Conservation (phyloP, 352 stramenopile genomes). For the Plasmopara muralis region DNA sequence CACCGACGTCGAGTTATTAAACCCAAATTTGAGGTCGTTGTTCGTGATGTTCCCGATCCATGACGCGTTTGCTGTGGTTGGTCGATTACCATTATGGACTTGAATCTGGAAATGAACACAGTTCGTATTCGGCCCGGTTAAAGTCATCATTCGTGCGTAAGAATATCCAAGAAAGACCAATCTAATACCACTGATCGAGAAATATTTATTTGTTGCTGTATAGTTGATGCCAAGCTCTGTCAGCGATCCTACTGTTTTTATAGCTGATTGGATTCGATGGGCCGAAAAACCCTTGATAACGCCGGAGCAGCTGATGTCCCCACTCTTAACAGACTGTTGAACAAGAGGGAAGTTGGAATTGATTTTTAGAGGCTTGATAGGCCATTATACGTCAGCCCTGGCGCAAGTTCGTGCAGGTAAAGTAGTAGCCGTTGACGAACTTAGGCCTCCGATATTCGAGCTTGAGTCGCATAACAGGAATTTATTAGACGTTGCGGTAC, state of each 20-base stretch:
- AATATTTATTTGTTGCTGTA: conserved; percentile 12
- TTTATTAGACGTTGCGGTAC: no score
- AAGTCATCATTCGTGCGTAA: conserved; percentile 10
- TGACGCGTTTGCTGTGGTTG: no score
- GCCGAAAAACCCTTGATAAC: conserved; percentile 8
- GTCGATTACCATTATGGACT: no score
- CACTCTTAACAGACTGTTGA: conserved; percentile 5
- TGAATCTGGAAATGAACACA: conserved; percentile 4
- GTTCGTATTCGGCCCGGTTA: conserved; percentile 9
- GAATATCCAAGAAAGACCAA: conserved; percentile 6
- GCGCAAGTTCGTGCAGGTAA: conserved; percentile 11
- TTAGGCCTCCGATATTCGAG: no score
- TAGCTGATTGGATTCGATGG: conserved; percentile 6
- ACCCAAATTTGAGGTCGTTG: no score
- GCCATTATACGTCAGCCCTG: conserved; percentile 9
- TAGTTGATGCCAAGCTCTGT: conserved; percentile 11
- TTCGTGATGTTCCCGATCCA: no score
- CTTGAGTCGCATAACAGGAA: no score
- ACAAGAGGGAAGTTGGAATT: conserved; percentile 6
- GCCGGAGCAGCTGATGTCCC: conserved; percentile 2
- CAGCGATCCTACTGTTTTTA: conserved; percentile 16
- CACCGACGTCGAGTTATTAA: no score
- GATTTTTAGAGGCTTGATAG: conserved; percentile 6
- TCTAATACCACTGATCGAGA: conserved; percentile 9
- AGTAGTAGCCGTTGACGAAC: no score